Evolutionary conservation across 371 early-diverging fungal species (phyloP), one percentile per base, ranked within the genome.

Genomic region (Syncephalastrum racemosum): DNA sequence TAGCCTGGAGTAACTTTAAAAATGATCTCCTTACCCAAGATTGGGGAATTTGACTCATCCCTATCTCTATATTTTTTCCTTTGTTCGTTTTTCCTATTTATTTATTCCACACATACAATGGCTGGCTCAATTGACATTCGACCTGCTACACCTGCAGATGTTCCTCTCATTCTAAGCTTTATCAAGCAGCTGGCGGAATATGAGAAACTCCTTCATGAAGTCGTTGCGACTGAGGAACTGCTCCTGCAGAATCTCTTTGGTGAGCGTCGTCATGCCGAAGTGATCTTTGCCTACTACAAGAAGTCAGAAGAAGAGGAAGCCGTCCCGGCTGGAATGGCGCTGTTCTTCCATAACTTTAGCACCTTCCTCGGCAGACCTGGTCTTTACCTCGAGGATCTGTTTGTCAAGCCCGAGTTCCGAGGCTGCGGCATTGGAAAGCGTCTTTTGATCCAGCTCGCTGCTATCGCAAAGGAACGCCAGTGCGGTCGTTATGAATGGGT

Each of bases 331-430:
- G 94, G 91, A 1, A 78, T 94, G 60, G 90, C 91, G 8, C 74
- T 94, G 43, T 94, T 82, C 64, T 92, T 92, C 64, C 82, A 83
- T 72, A 94, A 91, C 75, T 94, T 88, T 55, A 87, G 88, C 22
- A 88, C 92, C 0, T 91, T 87, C 70, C 57, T 80, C 5, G 90
- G 88, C 2, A 62, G 72, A 23, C 92, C 90, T 2, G 93, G 94
- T 15, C 64, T 94, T 12, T 92, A 92, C 68, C 72, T 94, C 7
- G 93, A 94, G 63, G 94, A 92, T 66, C 71, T 94, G 39, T 90
- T 83, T 71, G 89, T 94, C 22, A 53, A 68, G 18, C 68, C 74
- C 45, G 85, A 86, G 46, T 86, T 65, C 50, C 81, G 94, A n/a
- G 86, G 85, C 0, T 58, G 71, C 40, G 88, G 90, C 13, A 70